These are phyloP conservation scores for Colletotrichum sojae DNA, from an alignment of 2,329 filamentous ascomycete genomes.

Conservation along the genomic window DNA sequence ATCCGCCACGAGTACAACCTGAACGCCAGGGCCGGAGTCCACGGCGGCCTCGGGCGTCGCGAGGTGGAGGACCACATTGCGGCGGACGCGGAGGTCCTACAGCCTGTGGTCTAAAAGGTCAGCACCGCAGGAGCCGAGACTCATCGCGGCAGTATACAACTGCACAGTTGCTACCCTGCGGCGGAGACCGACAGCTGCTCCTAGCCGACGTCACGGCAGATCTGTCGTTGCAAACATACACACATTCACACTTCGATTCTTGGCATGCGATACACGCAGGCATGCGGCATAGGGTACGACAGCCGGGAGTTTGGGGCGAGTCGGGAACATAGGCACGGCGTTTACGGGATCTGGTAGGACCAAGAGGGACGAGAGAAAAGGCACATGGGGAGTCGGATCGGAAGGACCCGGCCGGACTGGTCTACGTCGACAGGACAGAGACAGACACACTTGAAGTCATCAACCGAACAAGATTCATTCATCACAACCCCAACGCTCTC, in stretches of 20 bases:
- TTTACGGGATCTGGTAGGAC: conserved; percentile 9
- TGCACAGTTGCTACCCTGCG: neutral
- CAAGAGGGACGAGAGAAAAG: neutral
- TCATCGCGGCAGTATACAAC: neutral
- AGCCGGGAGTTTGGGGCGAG: conserved; percentile 18
- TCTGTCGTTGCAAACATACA: neutral
- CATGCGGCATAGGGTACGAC: conserved; percentile 28
- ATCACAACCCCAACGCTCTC: too few species aligned
- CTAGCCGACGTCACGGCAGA: too few species aligned
- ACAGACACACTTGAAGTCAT: neutral
- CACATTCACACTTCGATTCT: conserved; percentile 22
- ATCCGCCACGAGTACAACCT: conserved; percentile 39
- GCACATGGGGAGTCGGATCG: neutral
- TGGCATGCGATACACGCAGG: conserved; percentile 16
- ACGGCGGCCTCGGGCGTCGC: conserved; percentile 23
- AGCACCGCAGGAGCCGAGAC: neutral
- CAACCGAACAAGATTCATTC: neutral
- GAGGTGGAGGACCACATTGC: neutral
- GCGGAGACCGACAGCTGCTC: neutral
- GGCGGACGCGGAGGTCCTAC: conserved; percentile 15
- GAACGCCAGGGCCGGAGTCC: conserved; percentile 35
- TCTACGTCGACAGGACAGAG: conserved; percentile 1
- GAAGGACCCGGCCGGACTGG: conserved; percentile 10
- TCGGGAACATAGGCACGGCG: conserved; percentile 7
- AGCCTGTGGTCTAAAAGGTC: conserved; percentile 12